Conservation (phyloP, 371 early-diverging fungal genomes). For the Syncephalis fuscata region DNA sequence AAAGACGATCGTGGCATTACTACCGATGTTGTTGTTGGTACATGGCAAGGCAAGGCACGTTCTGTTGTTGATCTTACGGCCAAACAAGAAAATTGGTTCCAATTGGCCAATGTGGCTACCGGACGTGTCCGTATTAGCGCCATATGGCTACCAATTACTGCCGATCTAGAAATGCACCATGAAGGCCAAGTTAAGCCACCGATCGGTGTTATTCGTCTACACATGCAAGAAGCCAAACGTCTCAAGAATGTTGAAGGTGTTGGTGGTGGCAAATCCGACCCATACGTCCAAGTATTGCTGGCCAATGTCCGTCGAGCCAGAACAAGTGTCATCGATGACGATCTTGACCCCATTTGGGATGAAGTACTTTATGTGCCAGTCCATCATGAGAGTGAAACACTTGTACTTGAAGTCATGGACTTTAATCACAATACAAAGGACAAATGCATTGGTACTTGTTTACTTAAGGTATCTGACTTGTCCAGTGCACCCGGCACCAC, state of each 20-base stretch:
- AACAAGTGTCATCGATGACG: constrained; percentile 51
- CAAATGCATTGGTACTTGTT: constrained; percentile 38
- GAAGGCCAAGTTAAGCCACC: constrained; percentile 18
- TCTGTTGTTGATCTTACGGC: constrained; percentile 18
- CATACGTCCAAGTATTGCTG: constrained; percentile 31
- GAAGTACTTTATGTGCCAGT: constrained; percentile 62
- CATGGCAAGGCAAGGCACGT: constrained; percentile 16
- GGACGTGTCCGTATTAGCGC: constrained; percentile 22
- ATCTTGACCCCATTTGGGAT: constrained; percentile 77
- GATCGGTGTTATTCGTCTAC: constrained; percentile 68
- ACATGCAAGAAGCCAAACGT: constrained; percentile 48
- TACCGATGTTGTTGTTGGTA: constrained; percentile 17
- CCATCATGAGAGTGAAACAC: constrained; percentile 38
- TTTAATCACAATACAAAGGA: constrained; percentile 42
- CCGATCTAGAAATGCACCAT: not conserved
- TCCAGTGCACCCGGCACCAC: not conserved
- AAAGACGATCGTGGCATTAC: constrained; percentile 19
- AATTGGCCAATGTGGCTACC: constrained; percentile 1
- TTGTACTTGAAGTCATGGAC: constrained; percentile 65
- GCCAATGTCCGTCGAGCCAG: constrained; percentile 7
- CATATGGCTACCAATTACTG: constrained; percentile 25
- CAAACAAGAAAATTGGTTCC: constrained; percentile 23
- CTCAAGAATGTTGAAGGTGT: constrained; percentile 53
- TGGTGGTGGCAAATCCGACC: constrained; percentile 48
- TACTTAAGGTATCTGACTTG: constrained; percentile 19